Percentiles rank a stretch among this genome's conserved stretches.
phyloP scores from a whole-genome alignment of 352 stramenopile species.

The Phytophthora pini region DNA sequence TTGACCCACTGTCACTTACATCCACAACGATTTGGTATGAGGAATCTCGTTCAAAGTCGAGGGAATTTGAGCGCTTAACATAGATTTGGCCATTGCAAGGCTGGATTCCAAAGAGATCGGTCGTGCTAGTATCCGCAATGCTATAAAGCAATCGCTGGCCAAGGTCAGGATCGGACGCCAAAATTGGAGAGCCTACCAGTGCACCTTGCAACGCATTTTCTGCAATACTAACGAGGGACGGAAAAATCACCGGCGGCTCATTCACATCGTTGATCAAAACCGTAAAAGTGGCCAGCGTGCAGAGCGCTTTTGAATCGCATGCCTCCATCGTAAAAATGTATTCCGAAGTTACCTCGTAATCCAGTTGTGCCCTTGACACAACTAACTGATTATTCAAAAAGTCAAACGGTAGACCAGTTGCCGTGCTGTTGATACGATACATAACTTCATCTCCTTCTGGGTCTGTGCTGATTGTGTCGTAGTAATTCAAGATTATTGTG shows the following conservation, averaged over 20 bases:
- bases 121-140: constrained; percentile 35
- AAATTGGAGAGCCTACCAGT: constrained; percentile 20
- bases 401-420: constrained; percentile 17
- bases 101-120: constrained; percentile 53
- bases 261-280: constrained; percentile 29
- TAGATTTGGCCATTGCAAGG: constrained; percentile 61
- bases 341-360: constrained; percentile 20
- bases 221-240: constrained; percentile 16
- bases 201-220: constrained; percentile 25
- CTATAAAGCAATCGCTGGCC: constrained; percentile 24
- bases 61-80: constrained; percentile 35
- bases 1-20: constrained; percentile 50
- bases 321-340: constrained; percentile 23
- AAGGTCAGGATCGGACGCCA: constrained; percentile 28
- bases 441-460: constrained; percentile 25
- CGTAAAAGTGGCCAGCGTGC: constrained; percentile 9
- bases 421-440: constrained; percentile 9
- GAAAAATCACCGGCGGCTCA: constrained; percentile 28
- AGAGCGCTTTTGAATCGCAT: constrained; percentile 24
- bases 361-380: constrained; percentile 16
- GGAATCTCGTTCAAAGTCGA: constrained; percentile 48
- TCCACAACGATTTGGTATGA: constrained; percentile 32
- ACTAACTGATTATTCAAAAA: constrained; percentile 26
- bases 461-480: constrained; percentile 16
- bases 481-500: constrained; percentile 15